These are phyloP conservation scores for Oleoguttula mirabilis DNA, from an alignment of 495 filamentous ascomycete genomes.

Conservation along the genomic window DNA sequence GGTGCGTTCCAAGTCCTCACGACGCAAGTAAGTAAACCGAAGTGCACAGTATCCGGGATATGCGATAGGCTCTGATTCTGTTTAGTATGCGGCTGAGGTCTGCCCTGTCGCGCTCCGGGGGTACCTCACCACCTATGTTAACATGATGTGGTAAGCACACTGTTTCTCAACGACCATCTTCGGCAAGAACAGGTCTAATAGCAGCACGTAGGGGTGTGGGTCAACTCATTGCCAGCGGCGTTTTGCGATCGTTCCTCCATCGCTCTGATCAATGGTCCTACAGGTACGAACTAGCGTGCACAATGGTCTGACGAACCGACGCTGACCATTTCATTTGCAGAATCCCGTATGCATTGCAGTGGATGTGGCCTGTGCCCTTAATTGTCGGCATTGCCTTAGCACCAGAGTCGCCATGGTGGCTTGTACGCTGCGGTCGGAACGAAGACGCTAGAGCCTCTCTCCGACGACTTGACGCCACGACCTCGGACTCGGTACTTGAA, in stretches of 20 bases:
- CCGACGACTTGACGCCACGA: conserved; percentile 24
- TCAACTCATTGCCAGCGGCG: too few species aligned
- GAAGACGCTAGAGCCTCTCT: conserved; percentile 27
- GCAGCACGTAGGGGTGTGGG: too few species aligned
- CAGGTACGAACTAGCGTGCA: background rate
- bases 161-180: too few species aligned
- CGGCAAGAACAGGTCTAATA: too few species aligned
- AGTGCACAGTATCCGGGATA: background rate
- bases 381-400: conserved; percentile 27
- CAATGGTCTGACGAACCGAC: too few species aligned
- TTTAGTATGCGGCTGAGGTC: conserved; percentile 72
- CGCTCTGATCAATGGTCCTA: conserved; percentile 11
- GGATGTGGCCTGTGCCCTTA: conserved; percentile 32
- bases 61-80: conserved; percentile 34
- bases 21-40: too few species aligned
- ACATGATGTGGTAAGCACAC: too few species aligned
- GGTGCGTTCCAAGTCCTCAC: conserved; percentile 40
- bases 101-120: conserved; percentile 33
- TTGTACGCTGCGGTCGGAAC: conserved; percentile 26
- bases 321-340: conserved; percentile 26
- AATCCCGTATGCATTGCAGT: conserved; percentile 32
- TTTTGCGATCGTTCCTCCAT: conserved; percentile 26
- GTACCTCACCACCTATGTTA: conserved; percentile 36
- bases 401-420: conserved; percentile 31
- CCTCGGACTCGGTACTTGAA: conserved; percentile 29